phyloP scores from a whole-genome alignment of 2,329 filamentous ascomycete genomes.

The Alternaria panax region DNA sequence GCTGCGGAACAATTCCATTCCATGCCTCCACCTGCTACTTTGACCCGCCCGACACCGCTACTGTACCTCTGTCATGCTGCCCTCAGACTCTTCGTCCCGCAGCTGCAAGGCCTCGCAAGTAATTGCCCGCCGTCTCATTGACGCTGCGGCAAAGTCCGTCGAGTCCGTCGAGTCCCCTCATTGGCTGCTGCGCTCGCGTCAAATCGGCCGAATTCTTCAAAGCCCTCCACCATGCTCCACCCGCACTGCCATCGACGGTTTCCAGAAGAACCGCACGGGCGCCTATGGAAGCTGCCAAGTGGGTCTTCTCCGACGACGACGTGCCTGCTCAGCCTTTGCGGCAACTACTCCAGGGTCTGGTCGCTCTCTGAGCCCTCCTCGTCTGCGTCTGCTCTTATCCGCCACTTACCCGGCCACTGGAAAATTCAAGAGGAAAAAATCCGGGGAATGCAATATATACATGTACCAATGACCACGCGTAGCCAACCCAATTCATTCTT shows the following conservation, averaged over 20 bases:
- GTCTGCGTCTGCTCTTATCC: conserved; percentile 10
- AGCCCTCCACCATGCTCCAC: conserved; percentile 16
- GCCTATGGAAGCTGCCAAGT: conserved; percentile 20
- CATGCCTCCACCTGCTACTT: not conserved
- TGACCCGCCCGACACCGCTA: not conserved
- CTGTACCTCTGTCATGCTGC: conserved; percentile 25
- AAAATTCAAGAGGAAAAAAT: conserved; percentile 18
- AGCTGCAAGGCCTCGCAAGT: not conserved
- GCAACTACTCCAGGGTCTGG: conserved; percentile 36
- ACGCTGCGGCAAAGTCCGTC: conserved; percentile 14
- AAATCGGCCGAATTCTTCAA: conserved; percentile 16
- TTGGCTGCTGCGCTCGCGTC: conserved; percentile 8
- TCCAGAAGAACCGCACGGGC: conserved; percentile 33
- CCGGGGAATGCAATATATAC: conserved; percentile 18
- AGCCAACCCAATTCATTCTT: not conserved
- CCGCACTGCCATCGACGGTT: conserved; percentile 15
- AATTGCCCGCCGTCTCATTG: conserved; percentile 3
- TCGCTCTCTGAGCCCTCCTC: conserved; percentile 3
- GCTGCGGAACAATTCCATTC: conserved; percentile 7
- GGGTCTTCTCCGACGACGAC: conserved; percentile 12
- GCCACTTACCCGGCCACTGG: conserved; percentile 14
- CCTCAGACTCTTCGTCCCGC: conserved; percentile 23
- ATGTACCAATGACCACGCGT: not conserved
- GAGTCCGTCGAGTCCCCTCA: conserved; percentile 15
- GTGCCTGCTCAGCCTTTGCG: conserved; percentile 17